Percentiles rank a stretch among this genome's conserved stretches.
Conservation (phyloP, 306 rosid species). For the Prosopis cineraria region DNA sequence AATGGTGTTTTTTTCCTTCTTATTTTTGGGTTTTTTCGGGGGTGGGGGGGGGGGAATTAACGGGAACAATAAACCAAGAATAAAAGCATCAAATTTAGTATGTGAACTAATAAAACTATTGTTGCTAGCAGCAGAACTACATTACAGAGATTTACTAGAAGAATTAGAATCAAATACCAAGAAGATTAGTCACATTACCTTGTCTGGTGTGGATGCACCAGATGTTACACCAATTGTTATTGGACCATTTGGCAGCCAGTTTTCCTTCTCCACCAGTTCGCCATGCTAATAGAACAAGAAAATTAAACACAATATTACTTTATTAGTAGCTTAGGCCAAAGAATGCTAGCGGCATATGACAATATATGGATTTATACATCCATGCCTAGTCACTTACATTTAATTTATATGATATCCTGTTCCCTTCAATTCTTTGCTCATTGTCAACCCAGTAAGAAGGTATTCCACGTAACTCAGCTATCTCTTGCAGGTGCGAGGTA, state of each 20-base stretch:
- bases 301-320: not conserved
- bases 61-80: not conserved
- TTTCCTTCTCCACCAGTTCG: conserved; percentile 91
- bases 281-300: conserved; percentile 67
- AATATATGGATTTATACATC: conserved; percentile 16
- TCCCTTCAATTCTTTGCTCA: conserved; percentile 95
- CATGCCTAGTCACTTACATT: conserved; percentile 67
- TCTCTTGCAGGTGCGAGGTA: conserved; percentile 97
- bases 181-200: conserved; percentile 55
- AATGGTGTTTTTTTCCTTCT: too few relatives aligned
- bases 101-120: not conserved
- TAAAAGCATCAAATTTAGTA: not conserved
- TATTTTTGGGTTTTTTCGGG: too few relatives aligned
- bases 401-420: conserved; percentile 77
- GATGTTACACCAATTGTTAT: conserved; percentile 88
- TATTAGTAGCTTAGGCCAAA: not conserved
- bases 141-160: conserved; percentile 1
- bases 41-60: not conserved
- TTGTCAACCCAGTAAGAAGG: conserved; percentile 96
- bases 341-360: conserved; percentile 3
- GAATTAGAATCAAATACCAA: conserved; percentile 19
- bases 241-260: conserved; percentile 86
- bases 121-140: not conserved
- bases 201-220: conserved; percentile 98
- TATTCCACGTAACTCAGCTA: conserved; percentile 89